A percentile compares a stretch with the other conserved stretches of the same genome.
These are phyloP conservation scores for Bolboschoenus planiculmis DNA, from an alignment of 176 grass and related monocot species.

Conservation along the genomic window DNA sequence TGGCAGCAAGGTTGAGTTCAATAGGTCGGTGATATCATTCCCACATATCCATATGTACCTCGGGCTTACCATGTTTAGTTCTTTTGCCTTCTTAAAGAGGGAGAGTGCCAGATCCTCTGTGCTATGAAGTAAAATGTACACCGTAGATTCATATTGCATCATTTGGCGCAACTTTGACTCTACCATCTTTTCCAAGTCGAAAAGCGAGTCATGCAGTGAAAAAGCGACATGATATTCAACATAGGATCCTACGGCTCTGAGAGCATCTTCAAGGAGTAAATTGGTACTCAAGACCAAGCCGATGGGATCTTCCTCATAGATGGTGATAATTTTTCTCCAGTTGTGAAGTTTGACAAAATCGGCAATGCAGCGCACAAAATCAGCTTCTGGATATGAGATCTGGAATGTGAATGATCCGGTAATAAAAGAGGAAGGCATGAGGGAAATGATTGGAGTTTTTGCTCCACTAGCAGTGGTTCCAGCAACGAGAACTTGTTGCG, in stretches of 20 bases:
- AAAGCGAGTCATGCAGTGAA: neutral
- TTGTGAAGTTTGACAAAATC: constrained; percentile 20
- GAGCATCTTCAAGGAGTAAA: neutral
- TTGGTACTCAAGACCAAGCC: neutral
- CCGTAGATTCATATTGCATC: constrained; percentile 9
- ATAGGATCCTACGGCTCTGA: neutral
- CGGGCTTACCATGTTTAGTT: neutral
- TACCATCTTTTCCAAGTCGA: neutral
- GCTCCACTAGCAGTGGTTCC: neutral
- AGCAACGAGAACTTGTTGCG: constrained; percentile 2
- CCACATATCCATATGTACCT: constrained; percentile 24
- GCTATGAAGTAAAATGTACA: constrained; percentile 27
- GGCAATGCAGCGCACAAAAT: constrained; percentile 9
- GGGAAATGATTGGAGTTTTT: constrained; percentile 11
- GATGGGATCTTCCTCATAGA: constrained; percentile 28
- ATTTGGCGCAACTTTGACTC: neutral
- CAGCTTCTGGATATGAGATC: constrained; percentile 10
- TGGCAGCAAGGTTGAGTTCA: constrained; percentile 20
- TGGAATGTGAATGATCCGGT: neutral
- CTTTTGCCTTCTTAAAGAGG: constrained; percentile 26
- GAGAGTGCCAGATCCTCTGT: neutral
- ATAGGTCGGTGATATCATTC: constrained; percentile 22
- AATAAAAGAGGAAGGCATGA: neutral
- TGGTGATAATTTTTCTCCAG: constrained; percentile 19
- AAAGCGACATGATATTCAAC: constrained; percentile 10